Evolutionary conservation across 306 rosid species (phyloP).

Genomic region (Corylus americana): DNA sequence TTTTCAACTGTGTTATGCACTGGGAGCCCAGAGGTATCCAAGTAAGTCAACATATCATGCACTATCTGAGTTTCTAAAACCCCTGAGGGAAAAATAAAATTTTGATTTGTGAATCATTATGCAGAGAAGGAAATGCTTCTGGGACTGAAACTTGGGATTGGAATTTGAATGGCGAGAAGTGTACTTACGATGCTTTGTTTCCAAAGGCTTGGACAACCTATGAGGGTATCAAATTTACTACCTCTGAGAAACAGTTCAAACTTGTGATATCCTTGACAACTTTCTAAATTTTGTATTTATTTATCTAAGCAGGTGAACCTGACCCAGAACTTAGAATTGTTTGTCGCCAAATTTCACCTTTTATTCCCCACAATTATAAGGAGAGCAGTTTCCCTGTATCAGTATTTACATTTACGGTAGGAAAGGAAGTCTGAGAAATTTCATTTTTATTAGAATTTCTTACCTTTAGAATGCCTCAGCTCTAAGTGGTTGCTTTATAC

Average conservation of each 20-base stretch:
- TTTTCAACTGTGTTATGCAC: slow-evolving; percentile 73
- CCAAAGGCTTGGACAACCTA: slow-evolving; percentile 96
- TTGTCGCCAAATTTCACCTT: slow-evolving; percentile 92
- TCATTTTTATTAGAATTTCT: slow-evolving; percentile 1
- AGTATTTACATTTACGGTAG: slow-evolving; percentile 82
- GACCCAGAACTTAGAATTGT: slow-evolving; percentile 78
- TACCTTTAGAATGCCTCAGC: slow-evolving; percentile 1
- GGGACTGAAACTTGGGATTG: slow-evolving; percentile 96
- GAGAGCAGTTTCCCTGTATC: slow-evolving; percentile 95
- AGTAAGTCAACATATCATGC: slow-evolving; percentile 41
- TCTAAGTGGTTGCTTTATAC: slow-evolving; percentile 17
- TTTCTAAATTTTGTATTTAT: neutral
- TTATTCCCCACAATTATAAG: slow-evolving; percentile 91
- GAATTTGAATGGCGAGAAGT: slow-evolving; percentile 72
- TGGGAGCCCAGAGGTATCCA: slow-evolving; percentile 47
- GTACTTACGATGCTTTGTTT: slow-evolving; percentile 84
- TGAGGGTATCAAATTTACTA: slow-evolving; percentile 52
- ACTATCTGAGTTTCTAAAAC: neutral
- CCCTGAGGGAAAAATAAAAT: neutral
- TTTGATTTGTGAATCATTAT: neutral
- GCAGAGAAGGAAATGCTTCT: slow-evolving; percentile 65
- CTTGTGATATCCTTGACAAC: neutral
- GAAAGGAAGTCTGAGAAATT: slow-evolving; percentile 27
- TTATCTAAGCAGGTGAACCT: slow-evolving; percentile 67
- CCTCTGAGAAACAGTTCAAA: neutral